Base-by-base conservation (phyloP, 257 asterid genomes). In the Rubia yunnanensis region DNA sequence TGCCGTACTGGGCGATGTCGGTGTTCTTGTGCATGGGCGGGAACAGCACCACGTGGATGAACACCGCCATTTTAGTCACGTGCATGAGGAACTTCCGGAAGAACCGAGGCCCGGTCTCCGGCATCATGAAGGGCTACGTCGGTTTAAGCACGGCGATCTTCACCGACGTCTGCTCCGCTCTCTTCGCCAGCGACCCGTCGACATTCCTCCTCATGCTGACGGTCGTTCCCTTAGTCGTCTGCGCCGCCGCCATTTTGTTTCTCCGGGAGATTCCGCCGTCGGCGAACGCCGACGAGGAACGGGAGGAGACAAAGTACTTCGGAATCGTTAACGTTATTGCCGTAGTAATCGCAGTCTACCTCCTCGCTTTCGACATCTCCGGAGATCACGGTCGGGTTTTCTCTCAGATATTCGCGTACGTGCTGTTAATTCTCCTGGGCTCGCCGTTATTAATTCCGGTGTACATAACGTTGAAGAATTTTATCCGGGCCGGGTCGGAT, bases 1-100 rank as follows among this genome's bases (percentile, higher is more conserved):
- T 94, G 0, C 99, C 99, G 7, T 94, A 94, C 66, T 90, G 97
- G 99, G 87, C 80, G 0, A 94, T 94, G 99, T 82, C 88, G 39
- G 73, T 94, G 24, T 86, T 94, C 64, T 79, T 94, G 41, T 94
- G 99, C 79, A 82, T 92, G 98, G 98, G 96, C 7, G 98, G 98
- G 0, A 92, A 92, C 88, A 89, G 96, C 72, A 87, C 96, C 18
- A 92, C 98, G 7, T 92, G 98, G 98, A 92, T 92, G 98, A 92
- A 92, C 83, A 92, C 98, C 0, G 98, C 98, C 7, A 56, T 92
- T 65, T 76, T 92, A 34, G 98, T 89, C 0, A 92, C 97, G 0
- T 92, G 96, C 79, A 87, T 92, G 49, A 86, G 98, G 11, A 92
- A 92, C 74, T 89, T 92, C 73, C 73, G 95, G 6, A 87, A 79